phyloP scores from a whole-genome alignment of 768 basidiomycete species.

The Russula compacta region DNA sequence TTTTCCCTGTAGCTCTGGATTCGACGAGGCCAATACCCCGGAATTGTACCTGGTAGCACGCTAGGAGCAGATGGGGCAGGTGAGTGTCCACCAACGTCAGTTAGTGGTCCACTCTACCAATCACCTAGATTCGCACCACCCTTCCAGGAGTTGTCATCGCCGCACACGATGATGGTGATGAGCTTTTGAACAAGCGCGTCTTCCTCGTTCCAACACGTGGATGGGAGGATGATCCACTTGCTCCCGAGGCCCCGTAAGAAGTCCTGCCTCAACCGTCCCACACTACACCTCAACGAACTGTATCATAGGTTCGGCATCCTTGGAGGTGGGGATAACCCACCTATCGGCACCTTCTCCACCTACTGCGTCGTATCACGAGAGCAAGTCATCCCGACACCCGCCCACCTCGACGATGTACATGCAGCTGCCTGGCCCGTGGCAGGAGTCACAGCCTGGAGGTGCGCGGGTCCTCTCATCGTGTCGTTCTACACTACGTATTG shows the following conservation, averaged over 20 bases:
- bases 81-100: slow-evolving; percentile 19
- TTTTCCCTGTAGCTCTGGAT: slow-evolving; percentile 54
- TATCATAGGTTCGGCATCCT: slow-evolving; percentile 53
- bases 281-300: background rate
- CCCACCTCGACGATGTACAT: slow-evolving; percentile 58
- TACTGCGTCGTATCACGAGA: slow-evolving; percentile 66
- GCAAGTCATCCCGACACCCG: slow-evolving; percentile 55
- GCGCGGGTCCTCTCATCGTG: slow-evolving; percentile 12
- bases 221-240: slow-evolving; percentile 58
- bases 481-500: background rate
- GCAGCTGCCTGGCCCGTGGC: slow-evolving; percentile 71
- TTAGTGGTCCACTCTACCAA: background rate
- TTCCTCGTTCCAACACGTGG: slow-evolving; percentile 70
- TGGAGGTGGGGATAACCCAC: slow-evolving; percentile 46
- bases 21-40: slow-evolving; percentile 57
- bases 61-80: slow-evolving; percentile 73
- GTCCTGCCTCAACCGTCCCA: background rate
- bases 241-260: slow-evolving; percentile 54
- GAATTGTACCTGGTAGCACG: slow-evolving; percentile 47
- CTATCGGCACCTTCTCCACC: slow-evolving; percentile 66
- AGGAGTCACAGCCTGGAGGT: slow-evolving; percentile 83
- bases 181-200: slow-evolving; percentile 53
- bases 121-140: no score
- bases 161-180: slow-evolving; percentile 42
- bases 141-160: slow-evolving; percentile 53